A percentile compares a stretch with the other conserved stretches of the same genome.
phyloP scores from a whole-genome alignment of 116 monocot species.

The Iris pallida region DNA sequence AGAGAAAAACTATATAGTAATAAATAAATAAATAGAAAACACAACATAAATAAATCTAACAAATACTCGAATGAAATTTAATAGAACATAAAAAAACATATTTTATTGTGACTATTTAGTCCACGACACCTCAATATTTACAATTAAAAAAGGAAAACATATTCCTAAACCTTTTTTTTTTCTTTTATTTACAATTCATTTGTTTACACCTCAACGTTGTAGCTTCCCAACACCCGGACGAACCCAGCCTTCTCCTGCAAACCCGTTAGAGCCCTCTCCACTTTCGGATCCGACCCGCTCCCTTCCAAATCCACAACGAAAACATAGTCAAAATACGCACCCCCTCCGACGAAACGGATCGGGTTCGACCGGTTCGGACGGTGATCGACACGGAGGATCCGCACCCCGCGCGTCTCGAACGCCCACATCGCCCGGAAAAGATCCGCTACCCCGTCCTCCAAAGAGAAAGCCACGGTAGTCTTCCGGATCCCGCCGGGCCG shows the following conservation, averaged over 20 bases:
- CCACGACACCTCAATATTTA: too few relatives aligned
- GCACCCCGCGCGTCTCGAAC: constrained; percentile 52
- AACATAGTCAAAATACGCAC: constrained; percentile 47
- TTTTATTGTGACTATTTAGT: too few relatives aligned
- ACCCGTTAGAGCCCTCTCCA: constrained; percentile 24
- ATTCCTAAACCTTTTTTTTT: too few relatives aligned
- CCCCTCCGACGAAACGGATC: constrained; percentile 25
- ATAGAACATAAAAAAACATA: too few relatives aligned
- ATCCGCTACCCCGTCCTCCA: constrained; percentile 52
- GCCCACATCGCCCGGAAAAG: constrained; percentile 54
- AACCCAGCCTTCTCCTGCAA: constrained; percentile 39
- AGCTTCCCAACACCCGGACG: constrained; percentile 54
- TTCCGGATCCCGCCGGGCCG: constrained; percentile 20
- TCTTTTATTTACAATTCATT: too few relatives aligned
- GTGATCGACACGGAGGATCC: constrained; percentile 54
- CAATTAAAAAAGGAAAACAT: too few relatives aligned
- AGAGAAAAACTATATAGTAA: too few relatives aligned
- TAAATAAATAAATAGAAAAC: too few relatives aligned
- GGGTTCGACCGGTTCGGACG: constrained; percentile 58
- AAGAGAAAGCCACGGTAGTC: constrained; percentile 66
- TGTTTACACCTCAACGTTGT: too few relatives aligned
- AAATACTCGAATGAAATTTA: too few relatives aligned
- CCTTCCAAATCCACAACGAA: constrained; percentile 58
- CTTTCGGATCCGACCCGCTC: constrained; percentile 21
- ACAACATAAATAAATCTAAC: too few relatives aligned